These are phyloP conservation scores for Mycosphaerella sp. DNA, from an alignment of 2,329 filamentous ascomycete species.

Conservation along the genomic window DNA sequence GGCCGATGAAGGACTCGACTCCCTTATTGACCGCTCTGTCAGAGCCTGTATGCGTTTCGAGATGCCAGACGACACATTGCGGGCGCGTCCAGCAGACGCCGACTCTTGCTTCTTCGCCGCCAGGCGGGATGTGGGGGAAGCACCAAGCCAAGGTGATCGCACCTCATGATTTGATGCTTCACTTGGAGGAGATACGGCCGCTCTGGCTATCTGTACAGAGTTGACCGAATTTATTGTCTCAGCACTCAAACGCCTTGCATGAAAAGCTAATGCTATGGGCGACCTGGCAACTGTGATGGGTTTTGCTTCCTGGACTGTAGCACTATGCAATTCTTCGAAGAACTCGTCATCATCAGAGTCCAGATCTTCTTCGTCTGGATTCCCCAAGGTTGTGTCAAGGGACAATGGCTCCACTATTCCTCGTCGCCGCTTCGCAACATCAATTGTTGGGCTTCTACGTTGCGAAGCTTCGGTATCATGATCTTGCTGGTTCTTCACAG, in stretches of 20 bases:
- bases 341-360: slow-evolving; percentile 59
- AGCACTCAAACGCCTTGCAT: slow-evolving; percentile 32
- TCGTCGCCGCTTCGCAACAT: slow-evolving; percentile 36
- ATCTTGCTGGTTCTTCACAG: not conserved
- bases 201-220: slow-evolving; percentile 24
- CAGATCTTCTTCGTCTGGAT: slow-evolving; percentile 40
- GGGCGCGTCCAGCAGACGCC: slow-evolving; percentile 44
- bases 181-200: slow-evolving; percentile 11
- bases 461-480: not conserved
- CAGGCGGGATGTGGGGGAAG: slow-evolving; percentile 5
- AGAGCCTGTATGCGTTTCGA: slow-evolving; percentile 91
- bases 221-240: slow-evolving; percentile 22
- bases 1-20: slow-evolving; percentile 20
- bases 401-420: slow-evolving; percentile 38
- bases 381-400: slow-evolving; percentile 35
- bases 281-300: slow-evolving; percentile 71
- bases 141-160: slow-evolving; percentile 1
- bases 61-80: slow-evolving; percentile 82
- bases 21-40: slow-evolving; percentile 56
- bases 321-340: slow-evolving; percentile 75
- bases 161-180: slow-evolving; percentile 4
- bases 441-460: slow-evolving; percentile 16
- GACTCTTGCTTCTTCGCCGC: slow-evolving; percentile 32
- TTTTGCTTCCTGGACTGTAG: slow-evolving; percentile 76
- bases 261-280: slow-evolving; percentile 49